Percentiles rank a stretch among this genome's conserved stretches.
Conservation (phyloP, 345 rosid genomes). For the Corchorus olitorius region DNA sequence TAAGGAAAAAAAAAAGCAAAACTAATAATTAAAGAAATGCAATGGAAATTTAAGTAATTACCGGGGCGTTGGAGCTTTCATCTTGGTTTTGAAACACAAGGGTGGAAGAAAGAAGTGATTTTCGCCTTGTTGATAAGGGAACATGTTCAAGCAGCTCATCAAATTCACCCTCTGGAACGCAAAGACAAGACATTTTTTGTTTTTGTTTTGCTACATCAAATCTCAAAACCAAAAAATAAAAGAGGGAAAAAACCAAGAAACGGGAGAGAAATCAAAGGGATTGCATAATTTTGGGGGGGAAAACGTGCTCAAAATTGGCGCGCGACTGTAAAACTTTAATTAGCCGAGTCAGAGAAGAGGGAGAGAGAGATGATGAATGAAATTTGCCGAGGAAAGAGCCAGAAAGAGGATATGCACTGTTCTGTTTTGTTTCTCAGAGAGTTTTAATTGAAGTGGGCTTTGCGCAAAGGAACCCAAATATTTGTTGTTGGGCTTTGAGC, state of each 20-base stretch:
- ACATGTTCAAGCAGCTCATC: conserved; percentile 14
- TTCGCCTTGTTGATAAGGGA: conserved; percentile 10
- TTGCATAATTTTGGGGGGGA: background rate
- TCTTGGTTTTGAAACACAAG: background rate
- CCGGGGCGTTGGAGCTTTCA: background rate
- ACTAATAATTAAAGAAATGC: background rate
- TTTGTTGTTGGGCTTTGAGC: too few relatives aligned
- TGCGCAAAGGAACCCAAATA: too few relatives aligned
- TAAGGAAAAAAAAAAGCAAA: background rate
- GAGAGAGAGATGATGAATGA: background rate
- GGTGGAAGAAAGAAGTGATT: background rate
- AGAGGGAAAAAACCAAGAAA: background rate
- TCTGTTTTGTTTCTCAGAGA: too few relatives aligned
- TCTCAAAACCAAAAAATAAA: too few relatives aligned
- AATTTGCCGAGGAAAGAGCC: too few relatives aligned
- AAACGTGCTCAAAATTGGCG: background rate
- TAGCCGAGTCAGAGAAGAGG: background rate
- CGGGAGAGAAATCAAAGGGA: background rate
- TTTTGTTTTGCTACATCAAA: background rate
- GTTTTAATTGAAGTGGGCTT: too few relatives aligned
- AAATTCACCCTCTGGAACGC: conserved; percentile 6
- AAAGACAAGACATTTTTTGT: conserved; percentile 14
- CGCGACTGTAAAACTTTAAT: background rate
- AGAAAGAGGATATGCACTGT: background rate
- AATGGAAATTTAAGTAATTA: background rate